Conservation (phyloP, 345 rosid species). For the Raphanus sativus region DNA sequence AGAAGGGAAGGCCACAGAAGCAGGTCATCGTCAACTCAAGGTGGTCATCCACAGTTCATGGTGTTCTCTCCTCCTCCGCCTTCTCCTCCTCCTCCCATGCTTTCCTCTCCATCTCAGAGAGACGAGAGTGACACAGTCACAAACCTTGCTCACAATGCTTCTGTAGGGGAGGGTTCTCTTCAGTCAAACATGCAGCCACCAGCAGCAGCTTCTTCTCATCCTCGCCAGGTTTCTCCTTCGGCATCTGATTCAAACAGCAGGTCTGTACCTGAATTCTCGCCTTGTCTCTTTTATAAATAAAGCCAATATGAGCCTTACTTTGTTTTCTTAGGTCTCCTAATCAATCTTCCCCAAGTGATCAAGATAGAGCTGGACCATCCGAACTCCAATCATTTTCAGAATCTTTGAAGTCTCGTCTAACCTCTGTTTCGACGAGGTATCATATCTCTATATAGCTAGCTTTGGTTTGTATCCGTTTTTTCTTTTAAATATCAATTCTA, state of each 20-base stretch:
- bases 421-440: conserved; percentile 76
- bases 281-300: not conserved
- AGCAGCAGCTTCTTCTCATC: conserved; percentile 36
- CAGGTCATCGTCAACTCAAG: conserved; percentile 66
- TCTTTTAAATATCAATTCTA: not conserved
- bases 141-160: conserved; percentile 41
- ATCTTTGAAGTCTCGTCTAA: conserved; percentile 68
- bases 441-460: not conserved
- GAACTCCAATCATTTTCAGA: conserved; percentile 87
- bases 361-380: conserved; percentile 90
- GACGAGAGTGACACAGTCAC: conserved; percentile 54
- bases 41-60: conserved; percentile 78
- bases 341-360: conserved; percentile 59
- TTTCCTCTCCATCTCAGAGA: conserved; percentile 59
- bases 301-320: conserved; percentile 6
- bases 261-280: conserved; percentile 38
- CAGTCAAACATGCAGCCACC: conserved; percentile 36
- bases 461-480: not conserved
- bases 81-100: conserved; percentile 41
- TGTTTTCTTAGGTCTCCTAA: conserved; percentile 44
- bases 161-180: conserved; percentile 48
- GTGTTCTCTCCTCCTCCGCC: conserved; percentile 52
- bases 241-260: conserved; percentile 57
- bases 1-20: conserved; percentile 86
- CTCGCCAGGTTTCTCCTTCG: conserved; percentile 47